Evolutionary conservation across 2,329 filamentous ascomycete genomes (phyloP).

Genomic region (Fusarium sp.): DNA sequence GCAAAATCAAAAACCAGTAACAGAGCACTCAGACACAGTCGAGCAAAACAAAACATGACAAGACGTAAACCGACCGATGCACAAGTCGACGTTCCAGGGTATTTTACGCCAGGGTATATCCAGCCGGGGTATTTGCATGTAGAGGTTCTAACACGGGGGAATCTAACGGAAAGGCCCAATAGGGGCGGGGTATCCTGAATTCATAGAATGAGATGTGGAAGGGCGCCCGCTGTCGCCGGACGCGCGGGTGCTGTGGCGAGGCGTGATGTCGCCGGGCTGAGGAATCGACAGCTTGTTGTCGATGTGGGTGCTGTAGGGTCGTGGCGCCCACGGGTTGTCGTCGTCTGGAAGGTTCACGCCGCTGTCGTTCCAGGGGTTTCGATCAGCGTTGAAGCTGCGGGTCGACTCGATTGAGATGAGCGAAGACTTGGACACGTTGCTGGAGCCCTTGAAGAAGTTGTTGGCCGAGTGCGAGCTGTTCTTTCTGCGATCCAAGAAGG

Average conservation of each 20-base stretch:
- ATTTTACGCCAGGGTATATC: constrained; percentile 75
- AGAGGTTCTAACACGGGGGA: constrained; percentile 58
- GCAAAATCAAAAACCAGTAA: constrained; percentile 13
- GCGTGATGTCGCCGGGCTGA: constrained; percentile 83
- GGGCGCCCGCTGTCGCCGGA: constrained; percentile 93
- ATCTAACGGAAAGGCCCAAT: constrained; percentile 92
- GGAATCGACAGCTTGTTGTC: constrained; percentile 73
- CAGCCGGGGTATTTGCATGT: constrained; percentile 71
- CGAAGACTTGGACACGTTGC: constrained; percentile 92
- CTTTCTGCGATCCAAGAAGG: constrained; percentile 96
- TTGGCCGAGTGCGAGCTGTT: constrained; percentile 89
- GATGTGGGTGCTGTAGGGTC: constrained; percentile 74
- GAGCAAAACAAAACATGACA: constrained; percentile 45
- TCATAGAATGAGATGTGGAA: constrained; percentile 93
- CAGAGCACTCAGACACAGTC: constrained; percentile 31
- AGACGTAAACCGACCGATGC: constrained; percentile 61
- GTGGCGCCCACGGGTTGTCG: constrained; percentile 75
- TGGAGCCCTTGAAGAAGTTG: constrained; percentile 92
- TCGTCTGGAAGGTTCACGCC: constrained; percentile 94
- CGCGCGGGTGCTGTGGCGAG: constrained; percentile 84
- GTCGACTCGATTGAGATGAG: constrained; percentile 96
- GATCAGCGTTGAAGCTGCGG: constrained; percentile 88
- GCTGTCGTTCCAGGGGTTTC: constrained; percentile 98
- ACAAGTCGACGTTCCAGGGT: constrained; percentile 60
- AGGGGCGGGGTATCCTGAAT: constrained; percentile 95